Conservation (phyloP, 164 flowering plant genomes). For the Aristolochia fimbriata region DNA sequence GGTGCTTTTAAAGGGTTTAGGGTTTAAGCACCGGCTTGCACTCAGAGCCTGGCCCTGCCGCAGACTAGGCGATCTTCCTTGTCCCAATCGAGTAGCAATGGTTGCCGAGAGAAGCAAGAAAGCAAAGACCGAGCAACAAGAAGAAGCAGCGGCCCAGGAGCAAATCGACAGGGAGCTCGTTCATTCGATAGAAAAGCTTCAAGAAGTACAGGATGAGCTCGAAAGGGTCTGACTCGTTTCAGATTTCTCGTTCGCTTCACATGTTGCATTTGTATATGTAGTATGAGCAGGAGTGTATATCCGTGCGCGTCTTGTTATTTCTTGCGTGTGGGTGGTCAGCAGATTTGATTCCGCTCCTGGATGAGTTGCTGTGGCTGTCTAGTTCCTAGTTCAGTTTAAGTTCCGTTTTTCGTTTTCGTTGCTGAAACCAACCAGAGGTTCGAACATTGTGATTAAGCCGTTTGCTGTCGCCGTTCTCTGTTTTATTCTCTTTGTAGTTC, state of each 20-base stretch:
- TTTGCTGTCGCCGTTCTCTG: not conserved
- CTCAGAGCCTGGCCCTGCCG: not conserved
- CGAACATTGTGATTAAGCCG: not conserved
- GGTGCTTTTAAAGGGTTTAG: constrained; percentile 2
- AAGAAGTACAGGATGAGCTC: constrained; percentile 37
- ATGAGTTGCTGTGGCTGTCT: not conserved
- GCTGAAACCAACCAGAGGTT: not conserved
- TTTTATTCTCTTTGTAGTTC: not conserved
- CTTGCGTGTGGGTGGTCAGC: not conserved
- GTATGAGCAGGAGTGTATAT: not conserved
- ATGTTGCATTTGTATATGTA: not conserved
- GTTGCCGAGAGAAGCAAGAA: constrained; percentile 27
- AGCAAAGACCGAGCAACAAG: constrained; percentile 11
- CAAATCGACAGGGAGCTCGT: constrained; percentile 29
- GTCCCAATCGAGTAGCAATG: constrained; percentile 12
- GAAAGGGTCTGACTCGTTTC: constrained; percentile 23
- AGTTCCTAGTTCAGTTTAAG: not conserved
- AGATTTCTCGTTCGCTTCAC: not conserved
- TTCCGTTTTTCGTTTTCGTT: not conserved
- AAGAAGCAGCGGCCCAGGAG: constrained; percentile 20
- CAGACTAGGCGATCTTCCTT: not conserved
- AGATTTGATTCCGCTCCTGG: not conserved
- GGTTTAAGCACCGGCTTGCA: not conserved
- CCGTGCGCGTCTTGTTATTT: not conserved
- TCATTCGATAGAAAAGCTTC: constrained; percentile 34